A percentile compares a stretch with the other conserved stretches of the same genome.
Conservation (phyloP, 1,139 yeast species). For the Taphrina wiesneri region DNA sequence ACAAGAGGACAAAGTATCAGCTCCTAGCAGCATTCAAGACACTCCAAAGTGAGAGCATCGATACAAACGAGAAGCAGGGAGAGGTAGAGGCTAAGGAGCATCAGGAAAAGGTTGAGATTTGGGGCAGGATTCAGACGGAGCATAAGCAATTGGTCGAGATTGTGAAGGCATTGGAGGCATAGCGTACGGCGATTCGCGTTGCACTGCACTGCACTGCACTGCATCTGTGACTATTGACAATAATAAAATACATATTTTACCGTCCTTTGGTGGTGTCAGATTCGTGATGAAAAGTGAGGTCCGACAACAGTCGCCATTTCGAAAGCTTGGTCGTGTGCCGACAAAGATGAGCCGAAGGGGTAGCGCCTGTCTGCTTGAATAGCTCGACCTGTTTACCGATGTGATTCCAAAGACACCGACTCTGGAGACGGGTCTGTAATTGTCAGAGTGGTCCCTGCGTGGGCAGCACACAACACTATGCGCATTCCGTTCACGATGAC, state of each 20-base stretch:
- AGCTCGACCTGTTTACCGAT: too few relatives aligned
- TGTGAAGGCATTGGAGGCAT: neutral
- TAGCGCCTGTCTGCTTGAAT: too few relatives aligned
- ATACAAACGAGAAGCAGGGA: neutral
- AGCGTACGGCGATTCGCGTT: neutral
- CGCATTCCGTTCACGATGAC: too few relatives aligned
- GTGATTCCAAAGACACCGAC: too few relatives aligned
- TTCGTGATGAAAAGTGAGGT: too few relatives aligned
- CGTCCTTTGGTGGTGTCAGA: too few relatives aligned
- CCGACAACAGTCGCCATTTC: too few relatives aligned
- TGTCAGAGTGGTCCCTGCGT: neutral
- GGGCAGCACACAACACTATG: too few relatives aligned
- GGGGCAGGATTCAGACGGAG: neutral
- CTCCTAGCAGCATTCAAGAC: conserved; percentile 43
- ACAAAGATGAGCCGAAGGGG: too few relatives aligned
- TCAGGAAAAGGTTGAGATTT: neutral
- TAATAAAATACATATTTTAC: too few relatives aligned
- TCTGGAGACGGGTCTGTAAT: neutral
- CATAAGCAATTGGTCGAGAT: neutral
- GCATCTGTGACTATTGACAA: neutral
- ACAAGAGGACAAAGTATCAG: conserved; percentile 9
- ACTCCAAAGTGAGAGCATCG: conserved; percentile 46
- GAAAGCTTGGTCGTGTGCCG: too few relatives aligned
- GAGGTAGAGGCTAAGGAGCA: neutral
- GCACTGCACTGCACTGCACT: neutral